Conservation (phyloP, 192 early-diverging fungal species). For the Mortierella alpina region DNA sequence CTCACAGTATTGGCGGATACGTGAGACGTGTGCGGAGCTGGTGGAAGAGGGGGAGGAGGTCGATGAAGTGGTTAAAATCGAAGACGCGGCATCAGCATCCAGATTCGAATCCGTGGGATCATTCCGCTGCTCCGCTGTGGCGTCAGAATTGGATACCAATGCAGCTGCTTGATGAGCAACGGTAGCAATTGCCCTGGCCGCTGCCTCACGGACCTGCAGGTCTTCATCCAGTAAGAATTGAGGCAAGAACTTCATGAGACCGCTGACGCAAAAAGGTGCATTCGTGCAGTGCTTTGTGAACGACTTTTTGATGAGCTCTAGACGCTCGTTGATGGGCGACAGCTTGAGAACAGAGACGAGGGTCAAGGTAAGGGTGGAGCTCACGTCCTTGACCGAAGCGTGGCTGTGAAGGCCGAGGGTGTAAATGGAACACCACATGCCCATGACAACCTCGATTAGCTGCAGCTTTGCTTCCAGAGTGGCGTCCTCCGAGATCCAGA, state of each 20-base stretch:
- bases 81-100: not conserved
- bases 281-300: slow-evolving; percentile 53
- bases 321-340: slow-evolving; percentile 25
- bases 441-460: slow-evolving; percentile 46
- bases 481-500: slow-evolving; percentile 50
- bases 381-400: slow-evolving; percentile 45
- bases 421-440: slow-evolving; percentile 54
- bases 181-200: slow-evolving; percentile 29
- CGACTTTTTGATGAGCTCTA: slow-evolving; percentile 44
- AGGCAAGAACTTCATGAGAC: slow-evolving; percentile 43
- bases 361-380: slow-evolving; percentile 40
- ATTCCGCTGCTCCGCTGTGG: slow-evolving; percentile 18
- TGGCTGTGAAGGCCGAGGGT: slow-evolving; percentile 40
- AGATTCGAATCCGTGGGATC: not conserved
- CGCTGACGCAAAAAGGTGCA: slow-evolving; percentile 43
- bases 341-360: slow-evolving; percentile 46
- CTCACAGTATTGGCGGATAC: slow-evolving; percentile 51
- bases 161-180: slow-evolving; percentile 29
- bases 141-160: slow-evolving; percentile 13
- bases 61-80: slow-evolving; percentile 9
- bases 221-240: slow-evolving; percentile 51
- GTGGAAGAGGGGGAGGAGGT: slow-evolving; percentile 32
- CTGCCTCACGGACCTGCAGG: slow-evolving; percentile 38
- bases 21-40: slow-evolving; percentile 28
- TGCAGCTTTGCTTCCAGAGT: slow-evolving; percentile 31